Percentiles rank a stretch among this genome's conserved stretches.
Evolutionary conservation across 768 basidiomycete species (phyloP).

Genomic region (Mycena haematopus): DNA sequence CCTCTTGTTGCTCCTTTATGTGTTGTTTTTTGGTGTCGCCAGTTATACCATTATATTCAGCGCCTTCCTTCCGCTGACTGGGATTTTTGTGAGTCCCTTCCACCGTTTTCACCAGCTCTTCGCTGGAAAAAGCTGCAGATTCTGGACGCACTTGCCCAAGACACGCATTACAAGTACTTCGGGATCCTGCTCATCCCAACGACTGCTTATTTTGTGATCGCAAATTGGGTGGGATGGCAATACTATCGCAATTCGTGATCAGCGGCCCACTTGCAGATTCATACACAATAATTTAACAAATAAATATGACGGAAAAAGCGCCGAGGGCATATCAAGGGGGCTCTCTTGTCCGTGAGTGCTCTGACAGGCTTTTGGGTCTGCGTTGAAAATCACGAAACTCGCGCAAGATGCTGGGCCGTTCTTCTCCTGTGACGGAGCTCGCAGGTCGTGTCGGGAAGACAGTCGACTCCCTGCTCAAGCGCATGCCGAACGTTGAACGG

Average conservation of each 20-base stretch:
- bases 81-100: constrained; percentile 51
- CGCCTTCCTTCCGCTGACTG: constrained; percentile 62
- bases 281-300: constrained; percentile 31
- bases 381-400: constrained; percentile 59
- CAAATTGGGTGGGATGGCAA: constrained; percentile 99
- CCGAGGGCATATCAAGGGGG: constrained; percentile 37
- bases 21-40: constrained; percentile 60
- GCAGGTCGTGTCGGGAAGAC: constrained; percentile 30
- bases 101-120: neutral
- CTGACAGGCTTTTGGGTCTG: constrained; percentile 52
- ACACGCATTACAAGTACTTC: constrained; percentile 94
- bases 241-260: constrained; percentile 90
- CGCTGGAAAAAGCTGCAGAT: constrained; percentile 47
- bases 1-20: constrained; percentile 51
- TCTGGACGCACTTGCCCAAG: constrained; percentile 66
- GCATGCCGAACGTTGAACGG: constrained; percentile 24
- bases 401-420: constrained; percentile 53
- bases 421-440: constrained; percentile 41
- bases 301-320: constrained; percentile 24
- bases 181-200: constrained; percentile 79
- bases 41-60: constrained; percentile 71
- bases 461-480: constrained; percentile 11
- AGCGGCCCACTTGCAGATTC: neutral
- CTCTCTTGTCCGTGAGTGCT: constrained; percentile 46
- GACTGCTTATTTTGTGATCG: constrained; percentile 88